phyloP scores from a whole-genome alignment of 2,329 filamentous ascomycete species.

The Atkinsonella hypoxylon region DNA sequence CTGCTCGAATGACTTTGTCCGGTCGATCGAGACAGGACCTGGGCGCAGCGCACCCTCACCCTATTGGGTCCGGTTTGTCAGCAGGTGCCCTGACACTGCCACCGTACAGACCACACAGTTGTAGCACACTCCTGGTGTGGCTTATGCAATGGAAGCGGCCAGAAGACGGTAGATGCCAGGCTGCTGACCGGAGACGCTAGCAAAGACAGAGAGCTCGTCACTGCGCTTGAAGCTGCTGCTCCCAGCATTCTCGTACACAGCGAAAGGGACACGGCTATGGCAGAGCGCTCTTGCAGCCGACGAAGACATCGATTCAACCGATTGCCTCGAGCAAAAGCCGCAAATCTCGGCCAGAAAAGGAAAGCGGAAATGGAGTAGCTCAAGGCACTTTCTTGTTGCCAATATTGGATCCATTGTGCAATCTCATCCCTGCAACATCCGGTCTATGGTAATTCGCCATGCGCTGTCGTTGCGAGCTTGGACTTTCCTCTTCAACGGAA shows the following conservation, averaged over 20 bases:
- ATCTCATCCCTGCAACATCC: background rate
- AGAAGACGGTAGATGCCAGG: background rate
- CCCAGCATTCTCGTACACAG: background rate
- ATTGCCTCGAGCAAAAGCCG: background rate
- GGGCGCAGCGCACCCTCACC: background rate
- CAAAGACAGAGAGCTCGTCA: background rate
- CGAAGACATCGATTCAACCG: background rate
- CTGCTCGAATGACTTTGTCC: background rate
- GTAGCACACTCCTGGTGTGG: no score
- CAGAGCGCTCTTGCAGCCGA: background rate
- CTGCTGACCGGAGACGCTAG: background rate
- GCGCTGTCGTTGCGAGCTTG: background rate
- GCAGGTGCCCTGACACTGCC: background rate
- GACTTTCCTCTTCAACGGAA: background rate
- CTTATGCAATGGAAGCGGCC: slow-evolving; percentile 1
- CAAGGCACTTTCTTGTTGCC: background rate
- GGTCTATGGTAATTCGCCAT: background rate
- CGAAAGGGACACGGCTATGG: background rate
- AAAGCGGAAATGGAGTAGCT: background rate
- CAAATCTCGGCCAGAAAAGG: background rate
- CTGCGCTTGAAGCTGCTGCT: background rate
- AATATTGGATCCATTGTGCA: background rate
- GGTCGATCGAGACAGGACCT: no score
- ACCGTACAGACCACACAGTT: background rate
- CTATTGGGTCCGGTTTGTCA: background rate